Conservation (phyloP, 2,329 filamentous ascomycete species). For the Fusarium sp. region DNA sequence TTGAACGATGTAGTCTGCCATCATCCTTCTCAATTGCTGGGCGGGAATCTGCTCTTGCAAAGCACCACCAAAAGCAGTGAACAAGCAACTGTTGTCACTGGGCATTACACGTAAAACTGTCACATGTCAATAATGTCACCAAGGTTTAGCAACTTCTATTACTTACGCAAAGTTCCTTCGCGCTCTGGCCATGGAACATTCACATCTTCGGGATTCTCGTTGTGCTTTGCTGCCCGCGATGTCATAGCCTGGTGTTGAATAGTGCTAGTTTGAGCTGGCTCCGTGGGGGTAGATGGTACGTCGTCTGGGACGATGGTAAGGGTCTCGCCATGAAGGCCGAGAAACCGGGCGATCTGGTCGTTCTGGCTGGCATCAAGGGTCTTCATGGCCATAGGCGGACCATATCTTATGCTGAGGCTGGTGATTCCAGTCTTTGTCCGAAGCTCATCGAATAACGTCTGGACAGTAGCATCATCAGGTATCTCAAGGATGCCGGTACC, state of each 20-base stretch:
- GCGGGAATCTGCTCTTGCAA: slow-evolving; percentile 68
- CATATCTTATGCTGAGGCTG: slow-evolving; percentile 82
- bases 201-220: slow-evolving; percentile 47
- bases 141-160: not conserved
- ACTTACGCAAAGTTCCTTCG: slow-evolving; percentile 62
- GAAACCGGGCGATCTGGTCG: slow-evolving; percentile 59
- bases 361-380: slow-evolving; percentile 69
- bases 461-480: slow-evolving; percentile 73
- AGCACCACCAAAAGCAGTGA: slow-evolving; percentile 85
- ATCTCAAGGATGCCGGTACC: slow-evolving; percentile 78
- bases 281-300: slow-evolving; percentile 23
- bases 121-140: slow-evolving; percentile 41
- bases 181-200: slow-evolving; percentile 61
- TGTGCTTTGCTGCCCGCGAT: slow-evolving; percentile 10
- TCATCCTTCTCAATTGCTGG: slow-evolving; percentile 74
- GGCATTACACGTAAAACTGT: slow-evolving; percentile 91
- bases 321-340: slow-evolving; percentile 62
- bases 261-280: slow-evolving; percentile 11
- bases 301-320: slow-evolving; percentile 62
- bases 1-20: slow-evolving; percentile 80
- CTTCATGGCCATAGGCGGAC: slow-evolving; percentile 76
- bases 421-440: slow-evolving; percentile 71
- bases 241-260: slow-evolving; percentile 6
- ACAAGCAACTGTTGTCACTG: slow-evolving; percentile 95
- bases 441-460: slow-evolving; percentile 69